A percentile compares a stretch with the other conserved stretches of the same genome.
Evolutionary conservation across 805 yeast genomes (phyloP).

Genomic region (Hemisphaericaspora nanyangensis): DNA sequence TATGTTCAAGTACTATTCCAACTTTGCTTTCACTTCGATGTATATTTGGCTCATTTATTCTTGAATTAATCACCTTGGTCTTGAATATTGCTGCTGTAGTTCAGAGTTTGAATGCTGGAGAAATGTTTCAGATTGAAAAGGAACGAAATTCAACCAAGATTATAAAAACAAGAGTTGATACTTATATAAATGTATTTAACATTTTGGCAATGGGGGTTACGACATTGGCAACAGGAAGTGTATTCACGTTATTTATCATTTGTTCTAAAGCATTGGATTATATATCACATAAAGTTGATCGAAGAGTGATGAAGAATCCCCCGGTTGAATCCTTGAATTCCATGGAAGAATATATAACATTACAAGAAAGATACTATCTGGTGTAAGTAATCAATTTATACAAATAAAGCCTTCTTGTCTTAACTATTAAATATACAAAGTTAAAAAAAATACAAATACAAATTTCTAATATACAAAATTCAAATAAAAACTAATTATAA

Average conservation of each 20-base stretch:
- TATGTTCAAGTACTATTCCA: slow-evolving; percentile 17
- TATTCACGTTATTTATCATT: slow-evolving; percentile 10
- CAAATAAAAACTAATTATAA: background rate
- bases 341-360: background rate
- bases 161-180: slow-evolving; percentile 24
- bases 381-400: background rate
- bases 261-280: slow-evolving; percentile 13
- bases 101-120: slow-evolving; percentile 16
- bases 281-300: slow-evolving; percentile 20
- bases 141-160: slow-evolving; percentile 2
- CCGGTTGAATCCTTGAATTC: background rate
- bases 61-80: slow-evolving; percentile 18
- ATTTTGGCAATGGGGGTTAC: slow-evolving; percentile 15
- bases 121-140: slow-evolving; percentile 25
- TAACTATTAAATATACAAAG: background rate
- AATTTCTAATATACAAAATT: slow-evolving; percentile 1
- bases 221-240: slow-evolving; percentile 10
- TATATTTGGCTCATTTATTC: slow-evolving; percentile 13
- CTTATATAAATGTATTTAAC: slow-evolving; percentile 22
- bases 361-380: slow-evolving; percentile 3
- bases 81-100: slow-evolving; percentile 15
- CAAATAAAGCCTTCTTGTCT: background rate
- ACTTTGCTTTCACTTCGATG: slow-evolving; percentile 14
- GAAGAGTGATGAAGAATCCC: slow-evolving; percentile 8
- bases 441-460: background rate